Base-by-base conservation (phyloP, 306 rosid genomes). In the Cucurbita moschata region DNA sequence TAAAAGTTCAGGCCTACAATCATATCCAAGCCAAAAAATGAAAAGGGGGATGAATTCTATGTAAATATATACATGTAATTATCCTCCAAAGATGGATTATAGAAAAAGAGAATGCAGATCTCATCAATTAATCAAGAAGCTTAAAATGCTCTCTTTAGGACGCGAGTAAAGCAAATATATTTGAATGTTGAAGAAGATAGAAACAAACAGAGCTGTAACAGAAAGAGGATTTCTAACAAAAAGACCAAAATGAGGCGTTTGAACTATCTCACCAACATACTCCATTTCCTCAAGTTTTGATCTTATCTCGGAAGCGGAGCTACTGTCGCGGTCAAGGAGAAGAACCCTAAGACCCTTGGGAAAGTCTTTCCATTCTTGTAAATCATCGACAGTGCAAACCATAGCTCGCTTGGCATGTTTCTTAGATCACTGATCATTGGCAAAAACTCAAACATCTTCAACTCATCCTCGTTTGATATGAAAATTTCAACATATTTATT, bases 371-470 rank as follows among this genome's bases (percentile, higher is more conserved):
- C 97, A 95, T 70, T 74, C 86, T 71, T 88, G 96, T 83, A 95
- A 83, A 87, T 91, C 97, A 81, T 85, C 85, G 73, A 92, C 90
- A 80, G 91, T 89, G 84, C 92, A 95, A 91, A 95, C 97, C 99
- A 95, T 95, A 86, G 97, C 96, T 95, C 91, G 90, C 85, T 86
- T 89, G 88, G 96, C 99, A 89, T 91, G 88, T 77, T 90, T 89
- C 87, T 90, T 87, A 86, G 64, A 80, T 79, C 85, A 74, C 78
- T 74, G 71, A 70, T 75, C 15, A 76, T 60, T 73, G 80, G 43
- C 81, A 69, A 47, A 68, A 69, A 26, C 43, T 47, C 58, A 47
- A 47, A 26, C 42, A 49, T 19, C 39, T 49, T 49, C 58, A 49
- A 49, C 26, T 30, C 73, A 69, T 69, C 7, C 19, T 21, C 5